Evolutionary conservation across 1,284 basidiomycete species (phyloP), one percentile per base, ranked within the genome.

Genomic region (Ceratobasidium sp.): DNA sequence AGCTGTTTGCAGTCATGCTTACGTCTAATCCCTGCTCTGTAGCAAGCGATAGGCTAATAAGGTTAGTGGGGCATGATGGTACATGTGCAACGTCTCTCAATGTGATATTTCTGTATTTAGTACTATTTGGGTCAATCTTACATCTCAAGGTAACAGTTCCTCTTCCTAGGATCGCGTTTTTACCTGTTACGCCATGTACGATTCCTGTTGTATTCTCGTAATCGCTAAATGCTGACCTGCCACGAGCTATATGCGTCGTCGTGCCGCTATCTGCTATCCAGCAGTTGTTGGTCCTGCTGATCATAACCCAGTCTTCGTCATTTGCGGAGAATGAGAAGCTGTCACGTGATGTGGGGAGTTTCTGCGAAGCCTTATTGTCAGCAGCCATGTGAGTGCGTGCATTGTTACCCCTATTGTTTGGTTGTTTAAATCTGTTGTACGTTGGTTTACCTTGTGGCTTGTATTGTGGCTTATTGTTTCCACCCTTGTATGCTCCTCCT

Each of bases 61-160:
- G 55, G 55, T 58, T 58, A 34, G 55, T 58, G 16, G 55, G 55
- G 21, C 55, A 58, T 36, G 50, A 26, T 12, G 50, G 50, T 12
- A 53, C 50, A 53, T 53, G 50, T 3, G 50, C 50, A 18, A 53
- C 50, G 18, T 53, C 50, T 26, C 28, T 53, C 12, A 53, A 26
- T 4, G 50, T 53, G 18, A 53, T 53, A 53, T 26, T 26, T 23
- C 23, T 32, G n/a, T 53, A 53, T n/a, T 53, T 23, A 5, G 4
- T 12, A 10, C 23, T 26, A 16, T 28, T 18, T 23, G 50, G 9
- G 23, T 16, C 18, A 32, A 53, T 28, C 50, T 28, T 32, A 16
- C 50, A 28, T n/a, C 28, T 53, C 28, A 53, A 18, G 9, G 28
- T 32, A 32, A 53, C n/a, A 28, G 50, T 53, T 53, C 50, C 50